These are phyloP conservation scores for Globisporangium polare DNA, from an alignment of 352 stramenopile genomes.

Conservation along the genomic window DNA sequence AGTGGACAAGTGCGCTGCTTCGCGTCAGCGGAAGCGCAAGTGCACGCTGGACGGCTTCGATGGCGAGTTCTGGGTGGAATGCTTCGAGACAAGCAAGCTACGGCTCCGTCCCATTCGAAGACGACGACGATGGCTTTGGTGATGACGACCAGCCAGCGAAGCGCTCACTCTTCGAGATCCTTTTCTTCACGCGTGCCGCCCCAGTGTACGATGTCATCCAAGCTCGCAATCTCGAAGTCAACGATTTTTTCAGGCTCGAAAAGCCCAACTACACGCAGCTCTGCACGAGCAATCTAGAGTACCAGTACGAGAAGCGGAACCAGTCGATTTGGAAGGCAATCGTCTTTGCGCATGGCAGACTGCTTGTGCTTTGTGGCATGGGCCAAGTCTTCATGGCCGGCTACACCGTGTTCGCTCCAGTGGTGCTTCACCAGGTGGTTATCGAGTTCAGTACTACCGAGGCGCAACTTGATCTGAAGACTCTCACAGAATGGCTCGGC, in stretches of 20 bases:
- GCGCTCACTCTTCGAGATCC: neutral
- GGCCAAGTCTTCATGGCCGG: slow-evolving; percentile 6
- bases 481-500: neutral
- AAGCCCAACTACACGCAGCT: neutral
- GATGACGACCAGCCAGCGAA: neutral
- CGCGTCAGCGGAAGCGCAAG: neutral
- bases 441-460: neutral
- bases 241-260: slow-evolving; percentile 5
- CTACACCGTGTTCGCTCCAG: slow-evolving; percentile 11
- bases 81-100: neutral
- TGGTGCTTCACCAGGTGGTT: slow-evolving; percentile 18
- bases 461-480: neutral
- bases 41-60: neutral
- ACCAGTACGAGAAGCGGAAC: neutral
- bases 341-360: neutral
- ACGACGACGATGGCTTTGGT: neutral
- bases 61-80: neutral
- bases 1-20: neutral
- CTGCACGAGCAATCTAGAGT: neutral
- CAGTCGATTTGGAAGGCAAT: slow-evolving; percentile 1
- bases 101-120: neutral
- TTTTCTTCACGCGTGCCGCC: slow-evolving; percentile 10
- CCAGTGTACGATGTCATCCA: slow-evolving; percentile 5
- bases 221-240: neutral
- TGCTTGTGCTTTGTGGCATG: slow-evolving; percentile 3